Evolutionary conservation across 176 grass and related monocot genomes (phyloP), one percentile per base, ranked within the genome.

Genomic region (Carex littledalei): DNA sequence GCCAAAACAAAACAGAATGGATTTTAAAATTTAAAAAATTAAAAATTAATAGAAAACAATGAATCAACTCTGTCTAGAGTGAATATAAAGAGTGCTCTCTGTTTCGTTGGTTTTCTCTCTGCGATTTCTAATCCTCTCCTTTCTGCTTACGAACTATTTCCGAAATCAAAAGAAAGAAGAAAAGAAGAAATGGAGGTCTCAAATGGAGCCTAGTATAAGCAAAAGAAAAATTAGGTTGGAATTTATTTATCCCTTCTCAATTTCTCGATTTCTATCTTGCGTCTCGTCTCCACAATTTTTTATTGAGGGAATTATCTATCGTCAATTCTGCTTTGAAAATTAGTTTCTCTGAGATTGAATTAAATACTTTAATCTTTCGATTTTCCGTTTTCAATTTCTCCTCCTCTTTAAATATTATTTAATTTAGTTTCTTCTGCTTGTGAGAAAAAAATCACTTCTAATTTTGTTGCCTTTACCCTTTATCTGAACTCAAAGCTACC

Each of bases 391-490:
- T 5, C 37, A 39, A 39, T 39, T 39, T 39, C 37, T 39, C 43
- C 9, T 68, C 18, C 56, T 67, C 10, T 2, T 52, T 31, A 49
- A 49, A 49, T 10, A 49, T 49, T 54, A 50, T 68, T 63, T 26
- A 7, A 52, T 15, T 57, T 18, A 26, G 24, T 85, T 72, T 84
- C 17, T 66, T 73, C 16, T 56, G 52, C 70, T 63, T 84, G 20
- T 53, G 53, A 85, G 62, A 85, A 67, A 67, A 17, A 18, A 20
- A 67, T 53, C 71, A 52, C 53, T 53, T 65, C 67, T 85, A 22
- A 63, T 32, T 45, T 85, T 45, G 20, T 45, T 67, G n/a, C 11
- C 32, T 77, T 63, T 80, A 52, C 43, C 47, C 41, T 78, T 86
- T 63, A 63, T 47, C 63, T 41, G 16, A 83, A 26, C 43, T 83